These are phyloP conservation scores for Areca catechu DNA, from an alignment of 176 grass and related monocot genomes.

Conservation along the genomic window DNA sequence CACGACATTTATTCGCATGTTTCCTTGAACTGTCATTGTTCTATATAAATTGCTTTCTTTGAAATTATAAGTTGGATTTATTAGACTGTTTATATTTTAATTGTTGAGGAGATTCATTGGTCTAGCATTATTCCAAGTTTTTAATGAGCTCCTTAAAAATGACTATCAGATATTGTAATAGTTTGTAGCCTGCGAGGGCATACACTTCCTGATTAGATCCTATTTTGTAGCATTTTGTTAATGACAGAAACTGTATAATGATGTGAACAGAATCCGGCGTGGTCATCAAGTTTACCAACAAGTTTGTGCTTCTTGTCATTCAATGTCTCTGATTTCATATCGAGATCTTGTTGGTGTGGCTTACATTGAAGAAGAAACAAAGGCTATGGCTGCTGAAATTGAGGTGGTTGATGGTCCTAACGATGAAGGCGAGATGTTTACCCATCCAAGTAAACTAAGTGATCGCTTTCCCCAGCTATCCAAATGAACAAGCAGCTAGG, in stretches of 20 bases:
- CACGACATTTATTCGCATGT: no score
- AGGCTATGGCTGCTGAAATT: constrained; percentile 98
- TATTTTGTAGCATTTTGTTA: no score
- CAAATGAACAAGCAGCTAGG: constrained; percentile 90
- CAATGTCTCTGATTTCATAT: constrained; percentile 92
- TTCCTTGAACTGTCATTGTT: no score
- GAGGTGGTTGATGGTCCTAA: constrained; percentile 94
- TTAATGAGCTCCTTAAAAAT: no score
- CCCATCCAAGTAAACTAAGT: constrained; percentile 77
- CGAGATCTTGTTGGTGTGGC: constrained; percentile 92
- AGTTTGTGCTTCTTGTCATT: constrained; percentile 96
- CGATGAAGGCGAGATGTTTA: constrained; percentile 93
- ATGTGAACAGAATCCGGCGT: constrained; percentile 61
- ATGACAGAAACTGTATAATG: constrained; percentile 11
- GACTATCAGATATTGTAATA: no score
- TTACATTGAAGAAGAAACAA: constrained; percentile 95
- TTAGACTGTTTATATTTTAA: no score
- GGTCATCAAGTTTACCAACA: constrained; percentile 97
- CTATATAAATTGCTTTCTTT: no score
- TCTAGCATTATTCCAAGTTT: no score
- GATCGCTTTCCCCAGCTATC: constrained; percentile 90
- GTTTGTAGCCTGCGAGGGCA: no score
- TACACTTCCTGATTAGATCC: no score
- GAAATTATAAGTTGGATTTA: no score
- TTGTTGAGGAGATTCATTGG: no score